A percentile compares a stretch with the other conserved stretches of the same genome.
These are phyloP conservation scores for Leishmania tarentolae DNA, from an alignment of 208 protist species.

Conservation along the genomic window DNA sequence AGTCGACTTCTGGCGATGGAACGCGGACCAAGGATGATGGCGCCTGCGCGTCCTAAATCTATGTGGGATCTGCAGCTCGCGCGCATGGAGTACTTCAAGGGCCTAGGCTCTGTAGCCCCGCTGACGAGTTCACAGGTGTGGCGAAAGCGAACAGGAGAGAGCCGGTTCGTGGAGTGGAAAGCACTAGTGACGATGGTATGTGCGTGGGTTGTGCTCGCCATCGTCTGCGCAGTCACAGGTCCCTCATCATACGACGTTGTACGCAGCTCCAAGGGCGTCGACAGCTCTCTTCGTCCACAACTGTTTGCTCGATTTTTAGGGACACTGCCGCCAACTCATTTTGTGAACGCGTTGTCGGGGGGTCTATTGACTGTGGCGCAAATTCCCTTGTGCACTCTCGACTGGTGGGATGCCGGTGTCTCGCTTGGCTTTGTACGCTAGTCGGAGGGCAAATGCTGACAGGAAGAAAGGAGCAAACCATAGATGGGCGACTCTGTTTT, in stretches of 20 bases:
- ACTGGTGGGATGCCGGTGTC: constrained; percentile 33
- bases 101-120: constrained; percentile 5
- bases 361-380: constrained; percentile 18
- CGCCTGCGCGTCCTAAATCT: constrained; percentile 21
- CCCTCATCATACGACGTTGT: constrained; percentile 11
- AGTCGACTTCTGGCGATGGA: constrained; percentile 44
- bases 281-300: constrained; percentile 32
- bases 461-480: background rate
- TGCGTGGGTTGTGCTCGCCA: background rate
- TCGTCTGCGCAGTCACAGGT: background rate
- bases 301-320: constrained; percentile 19
- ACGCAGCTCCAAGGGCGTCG: constrained; percentile 17
- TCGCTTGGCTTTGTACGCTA: constrained; percentile 22
- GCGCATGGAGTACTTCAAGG: constrained; percentile 18
- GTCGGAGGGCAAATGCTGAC: background rate
- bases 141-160: constrained; percentile 9
- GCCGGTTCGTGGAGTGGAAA: background rate
- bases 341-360: constrained; percentile 21
- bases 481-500: background rate
- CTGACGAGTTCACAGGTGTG: constrained; percentile 30
- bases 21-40: constrained; percentile 33
- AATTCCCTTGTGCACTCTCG: constrained; percentile 18
- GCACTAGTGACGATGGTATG: background rate
- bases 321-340: constrained; percentile 16
- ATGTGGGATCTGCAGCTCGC: constrained; percentile 18